A percentile compares a stretch with the other conserved stretches of the same genome.
These are phyloP conservation scores for Picea engelmannii DNA, from an alignment of 83 land plant species.

Conservation along the genomic window DNA sequence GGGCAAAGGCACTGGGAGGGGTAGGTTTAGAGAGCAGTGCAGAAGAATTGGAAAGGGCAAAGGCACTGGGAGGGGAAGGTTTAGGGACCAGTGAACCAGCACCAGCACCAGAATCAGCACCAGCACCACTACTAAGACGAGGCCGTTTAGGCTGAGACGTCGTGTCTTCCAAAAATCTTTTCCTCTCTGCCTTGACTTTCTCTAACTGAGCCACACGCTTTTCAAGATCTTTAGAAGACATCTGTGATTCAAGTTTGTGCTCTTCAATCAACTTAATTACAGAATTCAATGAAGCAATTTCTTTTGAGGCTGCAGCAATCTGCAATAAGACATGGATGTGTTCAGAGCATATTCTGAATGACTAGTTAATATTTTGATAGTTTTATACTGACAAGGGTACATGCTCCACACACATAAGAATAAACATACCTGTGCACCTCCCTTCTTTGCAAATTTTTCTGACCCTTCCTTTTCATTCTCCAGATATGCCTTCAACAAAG, in stretches of 20 bases:
- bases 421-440: slow-evolving; percentile 34
- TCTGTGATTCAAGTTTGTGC: slow-evolving; percentile 43
- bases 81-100: too few relatives aligned
- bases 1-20: background rate
- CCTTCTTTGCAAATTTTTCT: slow-evolving; percentile 23
- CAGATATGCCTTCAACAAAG: slow-evolving; percentile 71
- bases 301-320: slow-evolving; percentile 46
- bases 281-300: slow-evolving; percentile 34
- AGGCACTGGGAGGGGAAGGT: background rate
- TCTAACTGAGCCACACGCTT: slow-evolving; percentile 41
- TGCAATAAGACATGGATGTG: slow-evolving; percentile 14
- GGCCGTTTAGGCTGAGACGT: background rate
- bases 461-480: slow-evolving; percentile 17
- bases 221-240: slow-evolving; percentile 23
- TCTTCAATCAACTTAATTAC: slow-evolving; percentile 50
- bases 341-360: background rate
- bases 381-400: background rate
- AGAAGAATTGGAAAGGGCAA: background rate
- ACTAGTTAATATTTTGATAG: background rate
- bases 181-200: background rate
- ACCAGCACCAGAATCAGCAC: too few relatives aligned
- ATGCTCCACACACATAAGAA: background rate
- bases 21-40: too few relatives aligned
- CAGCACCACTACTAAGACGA: background rate
- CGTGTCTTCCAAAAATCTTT: too few relatives aligned